Conservation (phyloP, 1,284 basidiomycete species). For the Tetrapyrgos nigripes region DNA sequence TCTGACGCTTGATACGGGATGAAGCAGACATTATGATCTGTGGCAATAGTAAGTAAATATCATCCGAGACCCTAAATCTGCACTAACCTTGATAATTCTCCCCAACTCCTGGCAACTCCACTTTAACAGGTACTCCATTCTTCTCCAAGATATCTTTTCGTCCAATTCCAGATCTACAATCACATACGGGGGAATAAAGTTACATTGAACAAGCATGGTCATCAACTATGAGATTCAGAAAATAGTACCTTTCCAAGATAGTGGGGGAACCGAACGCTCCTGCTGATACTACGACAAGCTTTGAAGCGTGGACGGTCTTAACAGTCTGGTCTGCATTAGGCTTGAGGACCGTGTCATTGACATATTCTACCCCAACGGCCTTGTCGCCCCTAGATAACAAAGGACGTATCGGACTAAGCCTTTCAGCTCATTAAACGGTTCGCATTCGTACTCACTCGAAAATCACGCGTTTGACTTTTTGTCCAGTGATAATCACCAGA, state of each 20-base stretch:
- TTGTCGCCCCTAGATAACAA: conserved; percentile 21
- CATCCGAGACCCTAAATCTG: too few species aligned
- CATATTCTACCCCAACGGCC: conserved; percentile 31
- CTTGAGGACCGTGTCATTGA: conserved; percentile 25
- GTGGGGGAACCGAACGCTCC: conserved; percentile 61
- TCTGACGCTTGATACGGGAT: conserved; percentile 11
- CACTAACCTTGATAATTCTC: too few species aligned
- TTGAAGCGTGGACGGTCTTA: conserved; percentile 29
- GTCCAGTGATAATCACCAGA: conserved; percentile 31
- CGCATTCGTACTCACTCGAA: conserved; percentile 32
- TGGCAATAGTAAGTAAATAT: too few species aligned
- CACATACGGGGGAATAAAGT: background rate
- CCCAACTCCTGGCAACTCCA: too few species aligned
- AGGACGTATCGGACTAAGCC: background rate
- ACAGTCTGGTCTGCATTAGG: conserved; percentile 28
- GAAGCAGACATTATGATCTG: conserved; percentile 16
- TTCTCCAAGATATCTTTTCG: too few species aligned
- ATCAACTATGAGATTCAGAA: too few species aligned
- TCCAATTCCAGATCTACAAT: conserved; percentile 42
- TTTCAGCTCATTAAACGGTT: background rate
- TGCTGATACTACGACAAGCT: conserved; percentile 54
- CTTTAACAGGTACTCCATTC: too few species aligned
- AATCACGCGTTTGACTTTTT: conserved; percentile 37
- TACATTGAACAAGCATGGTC: background rate
- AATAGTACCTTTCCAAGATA: conserved; percentile 47